These are phyloP conservation scores for Dryas integrifolia DNA, from an alignment of 331 rosid species.

Conservation along the genomic window DNA sequence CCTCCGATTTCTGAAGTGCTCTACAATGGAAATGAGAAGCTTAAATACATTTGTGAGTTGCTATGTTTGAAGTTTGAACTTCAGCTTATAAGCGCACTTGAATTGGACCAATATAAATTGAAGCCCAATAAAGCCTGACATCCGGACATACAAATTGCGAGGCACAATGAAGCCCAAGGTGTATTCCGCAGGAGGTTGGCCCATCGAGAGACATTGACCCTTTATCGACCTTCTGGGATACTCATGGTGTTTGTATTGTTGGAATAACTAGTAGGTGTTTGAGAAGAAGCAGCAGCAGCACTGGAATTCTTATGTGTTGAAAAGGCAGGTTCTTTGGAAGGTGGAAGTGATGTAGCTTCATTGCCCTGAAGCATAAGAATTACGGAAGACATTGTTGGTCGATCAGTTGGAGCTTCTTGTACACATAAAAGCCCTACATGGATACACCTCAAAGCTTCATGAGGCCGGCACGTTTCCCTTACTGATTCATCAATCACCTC, in stretches of 20 bases:
- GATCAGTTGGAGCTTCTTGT: background rate
- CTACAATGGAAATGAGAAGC: no score
- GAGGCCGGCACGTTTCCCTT: background rate
- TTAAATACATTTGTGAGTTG: no score
- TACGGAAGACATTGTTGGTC: background rate
- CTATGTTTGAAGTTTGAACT: no score
- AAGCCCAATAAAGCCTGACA: no score
- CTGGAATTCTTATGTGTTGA: background rate
- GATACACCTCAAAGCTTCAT: background rate
- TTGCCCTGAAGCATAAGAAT: background rate
- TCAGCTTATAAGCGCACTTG: no score
- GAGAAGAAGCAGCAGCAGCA: background rate
- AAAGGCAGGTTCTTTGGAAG: background rate
- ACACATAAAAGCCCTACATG: conserved; percentile 1
- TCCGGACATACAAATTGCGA: no score
- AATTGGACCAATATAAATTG: no score
- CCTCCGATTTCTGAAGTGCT: no score
- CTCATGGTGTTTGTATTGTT: background rate
- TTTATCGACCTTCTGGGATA: background rate
- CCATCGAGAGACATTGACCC: background rate
- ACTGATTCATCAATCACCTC: conserved; percentile 9
- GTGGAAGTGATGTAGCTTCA: conserved; percentile 14
- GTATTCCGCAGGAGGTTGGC: no score
- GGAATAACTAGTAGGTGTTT: background rate
- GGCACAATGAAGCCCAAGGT: no score